Conservation (phyloP, 495 filamentous ascomycete species). For the Friedmanniomyces simplex region DNA sequence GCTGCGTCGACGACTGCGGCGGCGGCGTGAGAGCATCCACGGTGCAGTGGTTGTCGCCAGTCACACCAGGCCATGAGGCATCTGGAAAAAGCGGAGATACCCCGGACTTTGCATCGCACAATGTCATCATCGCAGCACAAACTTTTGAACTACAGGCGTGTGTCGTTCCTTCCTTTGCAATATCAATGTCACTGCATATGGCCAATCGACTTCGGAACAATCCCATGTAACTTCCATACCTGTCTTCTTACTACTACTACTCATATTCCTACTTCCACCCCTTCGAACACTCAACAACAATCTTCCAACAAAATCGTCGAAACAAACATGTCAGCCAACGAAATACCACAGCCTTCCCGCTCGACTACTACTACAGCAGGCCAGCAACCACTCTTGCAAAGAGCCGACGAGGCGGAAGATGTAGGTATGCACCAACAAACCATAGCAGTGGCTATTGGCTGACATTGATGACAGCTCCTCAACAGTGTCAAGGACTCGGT, state of each 20-base stretch:
- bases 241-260: too few species aligned
- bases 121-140: constrained; percentile 1
- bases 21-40: not conserved
- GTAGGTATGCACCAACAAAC: constrained; percentile 32
- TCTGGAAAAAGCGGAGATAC: not conserved
- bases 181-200: too few species aligned
- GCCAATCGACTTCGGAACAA: too few species aligned
- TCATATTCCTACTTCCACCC: too few species aligned
- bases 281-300: too few species aligned
- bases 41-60: not conserved
- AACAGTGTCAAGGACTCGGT: constrained; percentile 62
- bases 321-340: too few species aligned
- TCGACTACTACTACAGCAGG: too few species aligned
- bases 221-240: too few species aligned
- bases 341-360: too few species aligned
- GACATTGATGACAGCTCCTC: constrained; percentile 47
- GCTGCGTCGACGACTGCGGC: not conserved
- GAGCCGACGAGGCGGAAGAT: constrained; percentile 45
- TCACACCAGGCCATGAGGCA: too few species aligned
- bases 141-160: not conserved
- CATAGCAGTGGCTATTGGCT: not conserved
- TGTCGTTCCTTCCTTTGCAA: too few species aligned
- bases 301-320: too few species aligned
- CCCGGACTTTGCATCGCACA: not conserved
- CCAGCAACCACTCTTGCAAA: constrained; percentile 17